Base-by-base conservation (phyloP, 495 filamentous ascomycete genomes). In the Penicillium flavigenum region DNA sequence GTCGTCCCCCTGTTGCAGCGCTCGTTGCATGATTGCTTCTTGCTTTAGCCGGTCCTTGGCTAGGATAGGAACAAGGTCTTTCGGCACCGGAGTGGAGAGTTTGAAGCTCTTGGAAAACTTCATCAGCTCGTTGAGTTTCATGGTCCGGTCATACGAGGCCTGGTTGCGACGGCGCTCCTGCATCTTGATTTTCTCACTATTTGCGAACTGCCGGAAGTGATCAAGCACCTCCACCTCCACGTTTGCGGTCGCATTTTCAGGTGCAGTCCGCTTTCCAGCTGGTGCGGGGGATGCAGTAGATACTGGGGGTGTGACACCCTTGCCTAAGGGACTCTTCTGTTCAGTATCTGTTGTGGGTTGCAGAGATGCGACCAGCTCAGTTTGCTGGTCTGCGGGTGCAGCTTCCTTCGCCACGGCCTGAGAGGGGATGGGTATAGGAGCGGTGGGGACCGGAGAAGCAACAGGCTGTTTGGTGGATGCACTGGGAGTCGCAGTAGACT, bases 51-150 rank as follows among this genome's bases (percentile, higher is more conserved):
- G 89, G 68, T 99, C 94, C 68, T 98, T 99, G 20, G 94, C 92
- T 43, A 99, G 86, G 59, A 99, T 99, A 3, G 89, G 86, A 22
- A 99, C 89, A 46, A 99, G 73, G 72, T 99, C 94, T 58, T 84
- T 85, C 7, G 94, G 94, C 9, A 99, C 91, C 10, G 91, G 91
- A 2, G 91, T 96, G 11, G 86, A 82, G 2, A 99, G 82, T 72
- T 96, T 97, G 79, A 99, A 99, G 71, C 80, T 94, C 64, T 87
- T 78, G 0, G 95, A 90, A 65, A 99, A 99, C 61, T 91, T 96
- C 82, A 92, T 92, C 55, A 99, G 75, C 66, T 99, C 94, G 56
- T 88, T 92, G 53, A 99, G 69, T 75, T 95, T 97, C 61, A 92
- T 81, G 57, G 89, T 88, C 66, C 95, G 94, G 62, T 97, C 88